phyloP scores from a whole-genome alignment of 2,329 filamentous ascomycete genomes.

The Alternaria angustiovoidea region DNA sequence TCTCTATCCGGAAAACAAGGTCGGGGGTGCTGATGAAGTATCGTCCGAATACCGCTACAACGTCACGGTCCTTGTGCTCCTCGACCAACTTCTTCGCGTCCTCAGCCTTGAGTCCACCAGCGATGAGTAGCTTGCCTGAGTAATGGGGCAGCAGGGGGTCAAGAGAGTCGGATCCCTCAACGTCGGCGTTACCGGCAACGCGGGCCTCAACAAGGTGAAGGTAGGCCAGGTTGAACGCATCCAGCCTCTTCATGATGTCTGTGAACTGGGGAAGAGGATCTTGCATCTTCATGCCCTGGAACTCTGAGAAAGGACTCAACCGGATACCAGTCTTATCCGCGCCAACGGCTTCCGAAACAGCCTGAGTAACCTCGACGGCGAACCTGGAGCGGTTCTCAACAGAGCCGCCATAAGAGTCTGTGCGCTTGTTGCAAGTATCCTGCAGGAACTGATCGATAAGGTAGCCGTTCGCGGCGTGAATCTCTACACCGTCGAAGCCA shows the following conservation, averaged over 20 bases:
- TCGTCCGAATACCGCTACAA: constrained; percentile 59
- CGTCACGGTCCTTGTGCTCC: constrained; percentile 54
- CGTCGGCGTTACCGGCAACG: constrained; percentile 55
- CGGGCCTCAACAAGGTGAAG: constrained; percentile 65
- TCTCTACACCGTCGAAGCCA: constrained; percentile 69
- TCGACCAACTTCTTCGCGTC: constrained; percentile 50
- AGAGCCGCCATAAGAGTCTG: constrained; percentile 58
- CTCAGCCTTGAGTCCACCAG: constrained; percentile 53
- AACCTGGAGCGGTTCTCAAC: constrained; percentile 63
- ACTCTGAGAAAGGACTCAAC: constrained; percentile 67
- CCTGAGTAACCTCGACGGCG: constrained; percentile 62
- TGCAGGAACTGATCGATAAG: constrained; percentile 73
- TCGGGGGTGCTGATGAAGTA: constrained; percentile 61
- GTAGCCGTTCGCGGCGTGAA: constrained; percentile 70
- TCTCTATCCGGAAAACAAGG: constrained; percentile 55
- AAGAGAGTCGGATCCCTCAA: constrained; percentile 31
- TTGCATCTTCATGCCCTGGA: constrained; percentile 70
- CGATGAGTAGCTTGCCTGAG: constrained; percentile 48
- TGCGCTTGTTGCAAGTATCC: constrained; percentile 63
- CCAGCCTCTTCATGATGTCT: constrained; percentile 63
- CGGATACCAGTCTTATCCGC: constrained; percentile 66
- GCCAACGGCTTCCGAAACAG: constrained; percentile 62
- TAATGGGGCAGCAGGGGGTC: constrained; percentile 37
- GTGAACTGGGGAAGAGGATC: constrained; percentile 71
- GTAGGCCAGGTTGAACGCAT: constrained; percentile 61